phyloP scores from a whole-genome alignment of 305 asterid genomes.

The Plantago coronopus region DNA sequence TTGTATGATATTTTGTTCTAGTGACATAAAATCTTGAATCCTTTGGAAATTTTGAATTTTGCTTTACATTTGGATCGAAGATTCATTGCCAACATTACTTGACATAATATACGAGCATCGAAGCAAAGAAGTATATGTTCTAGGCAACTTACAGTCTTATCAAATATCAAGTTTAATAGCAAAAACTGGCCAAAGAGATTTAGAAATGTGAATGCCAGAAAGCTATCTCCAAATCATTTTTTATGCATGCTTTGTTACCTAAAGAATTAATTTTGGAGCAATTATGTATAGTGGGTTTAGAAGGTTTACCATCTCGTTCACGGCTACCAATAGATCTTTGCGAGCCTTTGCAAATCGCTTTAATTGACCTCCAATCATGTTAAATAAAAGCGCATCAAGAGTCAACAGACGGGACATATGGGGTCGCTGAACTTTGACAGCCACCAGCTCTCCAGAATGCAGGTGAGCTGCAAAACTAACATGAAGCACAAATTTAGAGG shows the following conservation, averaged over 20 bases:
- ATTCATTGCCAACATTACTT: no score
- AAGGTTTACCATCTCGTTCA: conserved; percentile 87
- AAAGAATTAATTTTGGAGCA: neutral
- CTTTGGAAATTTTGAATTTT: no score
- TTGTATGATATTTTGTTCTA: no score
- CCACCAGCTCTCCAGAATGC: conserved; percentile 98
- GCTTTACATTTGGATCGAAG: no score
- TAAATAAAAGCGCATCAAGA: conserved; percentile 85
- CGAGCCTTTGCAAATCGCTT: conserved; percentile 98
- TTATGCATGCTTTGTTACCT: neutral
- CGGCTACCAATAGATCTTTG: conserved; percentile 87
- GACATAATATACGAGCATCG: no score
- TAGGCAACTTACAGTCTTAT: no score
- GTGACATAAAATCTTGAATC: no score
- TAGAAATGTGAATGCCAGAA: no score
- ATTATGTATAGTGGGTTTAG: conserved; percentile 16
- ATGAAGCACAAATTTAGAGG: conserved; percentile 42
- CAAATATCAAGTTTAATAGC: no score
- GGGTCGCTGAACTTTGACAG: conserved; percentile 99
- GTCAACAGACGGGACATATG: conserved; percentile 85
- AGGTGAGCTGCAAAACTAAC: conserved; percentile 94
- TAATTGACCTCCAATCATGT: conserved; percentile 96
- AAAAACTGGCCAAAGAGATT: no score
- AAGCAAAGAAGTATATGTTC: no score
- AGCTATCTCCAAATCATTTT: no score